Evolutionary conservation across 2,329 filamentous ascomycete genomes (phyloP), one percentile per base, ranked within the genome.

Genomic region (Sarocladiaceae sp.): DNA sequence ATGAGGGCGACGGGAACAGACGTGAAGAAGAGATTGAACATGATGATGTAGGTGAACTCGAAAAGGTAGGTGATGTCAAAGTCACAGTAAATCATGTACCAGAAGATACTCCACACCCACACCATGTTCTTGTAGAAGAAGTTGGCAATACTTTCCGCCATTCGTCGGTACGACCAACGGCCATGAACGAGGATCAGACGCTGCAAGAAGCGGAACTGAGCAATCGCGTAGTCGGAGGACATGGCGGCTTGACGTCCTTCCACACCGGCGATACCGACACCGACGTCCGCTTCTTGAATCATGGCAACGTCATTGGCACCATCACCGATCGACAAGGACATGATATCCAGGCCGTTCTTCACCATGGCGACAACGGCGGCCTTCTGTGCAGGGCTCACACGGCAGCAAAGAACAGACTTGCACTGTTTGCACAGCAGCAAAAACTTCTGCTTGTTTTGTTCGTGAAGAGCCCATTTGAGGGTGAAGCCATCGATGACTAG

Each of bases 51-150:
- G 31, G 88, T 94, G 70, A 95, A 96, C 64, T 98, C 93, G 69
- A 94, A 96, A 44, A 96, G 80, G 61, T 96, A 97, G 35, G 91
- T 91, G 64, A 91, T 89, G 68, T 98, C 93, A 63, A 94, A 96
- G 66, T 95, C 85, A 72, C 86, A 88, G 66, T 85, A 98, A 45
- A 95, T 88, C 61, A 94, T 89, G 66, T 87, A 98, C 91, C 91
- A 97, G 75, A 97, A 96, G 47, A 98, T 85, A 33, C 85, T 79
- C 59, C 96, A 91, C 1, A 88, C 93, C 93, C 93, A 98, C 43
- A 97, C 85, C 66, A 98, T 85, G 70, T 97, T 98, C 84, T 98
- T 98, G 80, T 97, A 98, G 73, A 98, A 98, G 75, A 98, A 98
- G 64, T 98, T 98, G 63, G 89, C 88, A 57, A 94, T 96, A 37